Evolutionary conservation across 805 yeast species (phyloP).

Genomic region (Metschnikowia chrysomelidarum): DNA sequence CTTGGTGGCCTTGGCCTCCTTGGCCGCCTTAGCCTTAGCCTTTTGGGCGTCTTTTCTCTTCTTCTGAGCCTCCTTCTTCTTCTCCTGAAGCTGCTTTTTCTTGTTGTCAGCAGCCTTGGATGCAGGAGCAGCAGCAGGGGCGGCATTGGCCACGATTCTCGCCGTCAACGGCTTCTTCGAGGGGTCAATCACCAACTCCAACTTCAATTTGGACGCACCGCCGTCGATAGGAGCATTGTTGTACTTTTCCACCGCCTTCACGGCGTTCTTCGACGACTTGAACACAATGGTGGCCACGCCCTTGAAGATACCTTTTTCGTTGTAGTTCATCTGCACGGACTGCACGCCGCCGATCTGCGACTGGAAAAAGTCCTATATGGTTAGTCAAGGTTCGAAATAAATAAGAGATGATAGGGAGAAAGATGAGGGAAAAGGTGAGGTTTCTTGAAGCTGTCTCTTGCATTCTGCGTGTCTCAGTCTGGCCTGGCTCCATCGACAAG

Average conservation of each 20-base stretch:
- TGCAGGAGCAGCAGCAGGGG: slow-evolving; percentile 21
- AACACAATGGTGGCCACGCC: slow-evolving; percentile 91
- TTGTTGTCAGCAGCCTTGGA: slow-evolving; percentile 22
- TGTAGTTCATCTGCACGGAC: slow-evolving; percentile 70
- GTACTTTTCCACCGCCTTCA: slow-evolving; percentile 75
- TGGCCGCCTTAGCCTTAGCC: slow-evolving; percentile 27
- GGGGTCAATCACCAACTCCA: slow-evolving; percentile 86
- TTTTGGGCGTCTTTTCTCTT: slow-evolving; percentile 31
- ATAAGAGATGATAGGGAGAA: neutral
- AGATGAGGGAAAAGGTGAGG: too few relatives aligned
- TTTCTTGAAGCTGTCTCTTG: too few relatives aligned
- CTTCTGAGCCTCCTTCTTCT: slow-evolving; percentile 30
- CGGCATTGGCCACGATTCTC: slow-evolving; percentile 59
- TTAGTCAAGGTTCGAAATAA: slow-evolving; percentile 22
- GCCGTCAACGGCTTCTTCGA: slow-evolving; percentile 68
- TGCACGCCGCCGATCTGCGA: slow-evolving; percentile 84
- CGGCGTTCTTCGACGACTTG: slow-evolving; percentile 65
- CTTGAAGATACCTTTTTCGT: slow-evolving; percentile 83
- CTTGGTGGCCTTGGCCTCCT: slow-evolving; percentile 33
- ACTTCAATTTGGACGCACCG: slow-evolving; percentile 71
- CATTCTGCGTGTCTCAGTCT: too few relatives aligned
- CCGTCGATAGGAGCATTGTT: slow-evolving; percentile 93
- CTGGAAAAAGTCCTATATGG: slow-evolving; percentile 78
- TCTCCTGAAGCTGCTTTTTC: slow-evolving; percentile 23
- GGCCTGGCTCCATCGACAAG: too few relatives aligned